A percentile compares a stretch with the other conserved stretches of the same genome.
These are phyloP conservation scores for Mucor sp. DNA, from an alignment of 371 early-diverging fungal genomes.

Conservation along the genomic window DNA sequence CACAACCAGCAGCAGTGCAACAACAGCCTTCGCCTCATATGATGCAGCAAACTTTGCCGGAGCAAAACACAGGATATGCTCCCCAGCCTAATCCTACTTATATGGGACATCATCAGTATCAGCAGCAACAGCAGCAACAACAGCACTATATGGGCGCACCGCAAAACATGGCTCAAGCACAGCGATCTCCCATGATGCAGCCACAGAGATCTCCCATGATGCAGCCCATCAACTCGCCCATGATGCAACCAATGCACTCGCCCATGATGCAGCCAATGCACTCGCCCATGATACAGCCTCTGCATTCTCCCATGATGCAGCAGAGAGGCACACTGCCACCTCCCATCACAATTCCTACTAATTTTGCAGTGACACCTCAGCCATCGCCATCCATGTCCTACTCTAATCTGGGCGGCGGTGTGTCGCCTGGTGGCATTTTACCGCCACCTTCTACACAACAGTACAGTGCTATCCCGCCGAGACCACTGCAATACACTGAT, in stretches of 20 bases:
- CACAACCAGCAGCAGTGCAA: neutral
- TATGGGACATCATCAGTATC: constrained; percentile 2
- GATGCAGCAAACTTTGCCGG: neutral
- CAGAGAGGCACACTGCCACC: constrained; percentile 16
- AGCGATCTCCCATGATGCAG: constrained; percentile 12
- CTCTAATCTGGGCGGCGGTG: neutral
- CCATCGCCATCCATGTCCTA: constrained; percentile 21
- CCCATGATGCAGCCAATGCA: constrained; percentile 23
- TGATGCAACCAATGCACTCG: constrained; percentile 23
- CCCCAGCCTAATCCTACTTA: neutral
- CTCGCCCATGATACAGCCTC: constrained; percentile 21
- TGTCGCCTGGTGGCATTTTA: constrained; percentile 15
- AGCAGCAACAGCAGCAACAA: neutral
- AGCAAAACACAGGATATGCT: neutral
- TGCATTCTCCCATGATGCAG: constrained; percentile 20
- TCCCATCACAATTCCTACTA: constrained; percentile 18
- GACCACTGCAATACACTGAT: constrained; percentile 30
- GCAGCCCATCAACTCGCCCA: constrained; percentile 19
- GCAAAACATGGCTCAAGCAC: constrained; percentile 6
- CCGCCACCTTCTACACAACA: constrained; percentile 3
- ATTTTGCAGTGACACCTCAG: constrained; percentile 15
- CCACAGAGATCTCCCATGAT: constrained; percentile 22
- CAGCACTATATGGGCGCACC: constrained; percentile 2
- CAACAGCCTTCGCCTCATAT: neutral
- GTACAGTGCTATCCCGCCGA: neutral